phyloP scores from a whole-genome alignment of 1,284 basidiomycete species.

The Sporisorium scitamineum region DNA sequence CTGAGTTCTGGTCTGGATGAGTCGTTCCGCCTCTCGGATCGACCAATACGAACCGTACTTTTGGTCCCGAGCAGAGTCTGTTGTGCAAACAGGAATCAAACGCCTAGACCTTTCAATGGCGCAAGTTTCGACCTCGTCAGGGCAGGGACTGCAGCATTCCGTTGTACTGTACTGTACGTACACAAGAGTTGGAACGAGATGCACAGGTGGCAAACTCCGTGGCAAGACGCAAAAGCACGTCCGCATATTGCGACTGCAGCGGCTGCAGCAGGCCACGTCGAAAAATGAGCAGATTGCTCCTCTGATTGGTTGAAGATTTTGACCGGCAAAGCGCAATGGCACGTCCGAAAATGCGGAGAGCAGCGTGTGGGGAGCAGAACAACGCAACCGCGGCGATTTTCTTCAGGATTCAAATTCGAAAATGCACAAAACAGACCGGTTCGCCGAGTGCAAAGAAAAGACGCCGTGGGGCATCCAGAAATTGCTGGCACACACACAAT shows the following conservation, averaged over 20 bases:
- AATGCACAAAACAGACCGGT: constrained; percentile 7
- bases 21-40: neutral
- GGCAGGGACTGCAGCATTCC: neutral
- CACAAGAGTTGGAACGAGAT: neutral
- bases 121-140: neutral
- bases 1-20: neutral
- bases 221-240: neutral
- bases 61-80: neutral
- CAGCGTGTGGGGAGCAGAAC: neutral
- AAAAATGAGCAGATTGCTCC: neutral
- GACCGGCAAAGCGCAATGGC: neutral
- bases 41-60: neutral
- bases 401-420: constrained; percentile 1
- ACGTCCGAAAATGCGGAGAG: constrained; percentile 10
- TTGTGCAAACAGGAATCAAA: too few species aligned
- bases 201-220: neutral
- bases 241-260: constrained; percentile 4
- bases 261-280: constrained; percentile 1
- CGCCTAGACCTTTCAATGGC: too few species aligned
- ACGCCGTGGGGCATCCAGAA: constrained; percentile 5
- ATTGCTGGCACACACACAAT: neutral
- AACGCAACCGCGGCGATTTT: neutral
- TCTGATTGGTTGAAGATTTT: constrained; percentile 2
- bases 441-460: constrained; percentile 6
- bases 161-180: too few species aligned